Evolutionary conservation across 1,139 yeast genomes (phyloP), one percentile per base, ranked within the genome.

Genomic region (Petasospora fabianii): DNA sequence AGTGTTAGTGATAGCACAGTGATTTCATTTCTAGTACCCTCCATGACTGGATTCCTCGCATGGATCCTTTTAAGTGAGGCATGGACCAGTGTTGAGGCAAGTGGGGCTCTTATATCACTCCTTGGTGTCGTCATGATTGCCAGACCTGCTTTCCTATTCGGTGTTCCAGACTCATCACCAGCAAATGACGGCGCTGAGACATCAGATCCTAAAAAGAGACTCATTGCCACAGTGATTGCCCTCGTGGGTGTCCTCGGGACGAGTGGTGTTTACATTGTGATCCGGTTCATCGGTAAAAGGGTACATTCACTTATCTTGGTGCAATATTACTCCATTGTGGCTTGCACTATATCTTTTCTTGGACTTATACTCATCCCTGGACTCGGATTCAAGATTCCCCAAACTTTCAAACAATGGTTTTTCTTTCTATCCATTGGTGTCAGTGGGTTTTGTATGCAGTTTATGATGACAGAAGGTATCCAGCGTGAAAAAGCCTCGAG

Each of bases 231-330:
- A 0, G 56, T 68, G 10, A 77, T 82, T 21, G 87, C 87, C 0
- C 62, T 88, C 17, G 44, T 77, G 6, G 92, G 95, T 2, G 86
- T 84, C 2, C 53, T 75, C 26, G 90, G 90, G 2, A 84, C 87
- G 0, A 76, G 84, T 19, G 58, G 69, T 5, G 94, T 87, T 5
- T 83, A 80, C 64, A 80, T 87, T 32, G 66, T 81, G 9, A 74
- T 88, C 41, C 67, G 95, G 28, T 77, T 75, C 49, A 84, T 88
- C 30, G 95, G 96, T 16, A 75, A 73, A 47, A 64, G 75, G 30
- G 92, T 88, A 6, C 95, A 87, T 59, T 88, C 96, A 0, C 66
- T 87, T 24, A 61, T 87, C 29, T 79, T 87, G 12, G 96, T 87
- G 4, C 75, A 86, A 44, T 83, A 82, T 57, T 86, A 83, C 62